Percentiles rank a stretch among this genome's conserved stretches.
phyloP scores from a whole-genome alignment of 306 rosid genomes.

The Psophocarpus tetragonolobus region DNA sequence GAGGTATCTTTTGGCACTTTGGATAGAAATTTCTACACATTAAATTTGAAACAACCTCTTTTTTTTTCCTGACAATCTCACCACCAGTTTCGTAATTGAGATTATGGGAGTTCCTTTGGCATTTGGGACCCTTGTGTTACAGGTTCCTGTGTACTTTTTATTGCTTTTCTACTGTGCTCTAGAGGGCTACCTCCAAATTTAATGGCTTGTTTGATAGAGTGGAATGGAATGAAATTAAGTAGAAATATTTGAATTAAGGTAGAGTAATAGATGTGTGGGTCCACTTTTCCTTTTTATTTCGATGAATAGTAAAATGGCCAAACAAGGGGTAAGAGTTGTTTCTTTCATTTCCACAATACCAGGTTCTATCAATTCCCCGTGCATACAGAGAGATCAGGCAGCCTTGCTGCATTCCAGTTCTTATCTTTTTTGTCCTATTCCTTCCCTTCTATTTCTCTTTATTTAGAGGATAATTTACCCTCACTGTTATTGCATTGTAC shows the following conservation, averaged over 20 bases:
- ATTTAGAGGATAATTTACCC: background rate
- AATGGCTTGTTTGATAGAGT: no score
- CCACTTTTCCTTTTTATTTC: no score
- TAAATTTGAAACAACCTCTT: background rate
- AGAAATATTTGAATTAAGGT: no score
- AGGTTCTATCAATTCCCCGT: background rate
- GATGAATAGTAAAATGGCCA: no score
- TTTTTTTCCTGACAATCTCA: background rate
- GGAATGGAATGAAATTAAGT: no score
- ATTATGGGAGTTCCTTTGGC: background rate
- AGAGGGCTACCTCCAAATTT: background rate
- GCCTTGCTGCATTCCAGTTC: background rate
- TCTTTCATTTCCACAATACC: background rate
- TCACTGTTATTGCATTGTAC: background rate
- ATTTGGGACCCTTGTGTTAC: background rate
- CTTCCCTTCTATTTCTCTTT: background rate
- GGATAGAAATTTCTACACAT: background rate
- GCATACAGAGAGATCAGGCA: background rate
- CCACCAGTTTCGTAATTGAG: background rate
- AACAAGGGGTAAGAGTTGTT: no score
- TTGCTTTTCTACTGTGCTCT: background rate
- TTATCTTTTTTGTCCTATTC: background rate
- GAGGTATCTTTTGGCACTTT: background rate
- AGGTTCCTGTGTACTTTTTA: background rate
- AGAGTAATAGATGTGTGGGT: no score